A percentile compares a stretch with the other conserved stretches of the same genome.
phyloP scores from a whole-genome alignment of 441 rosid genomes.

The Pelargonium fulgidum region DNA sequence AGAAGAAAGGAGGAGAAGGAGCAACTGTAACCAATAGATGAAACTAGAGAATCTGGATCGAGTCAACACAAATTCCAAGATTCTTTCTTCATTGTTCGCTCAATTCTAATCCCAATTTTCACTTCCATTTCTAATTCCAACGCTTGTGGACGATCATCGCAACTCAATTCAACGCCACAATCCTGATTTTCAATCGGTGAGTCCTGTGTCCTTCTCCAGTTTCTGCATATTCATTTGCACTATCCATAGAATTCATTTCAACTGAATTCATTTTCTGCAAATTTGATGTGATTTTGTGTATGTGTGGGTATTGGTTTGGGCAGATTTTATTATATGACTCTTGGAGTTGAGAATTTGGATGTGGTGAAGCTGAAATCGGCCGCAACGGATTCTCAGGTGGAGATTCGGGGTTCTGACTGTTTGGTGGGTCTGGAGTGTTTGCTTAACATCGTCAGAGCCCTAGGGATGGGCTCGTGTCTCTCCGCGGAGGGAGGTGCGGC shows the following conservation, averaged over 20 bases:
- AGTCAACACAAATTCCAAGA: neutral
- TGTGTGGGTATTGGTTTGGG: neutral
- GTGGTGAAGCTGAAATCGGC: slow-evolving; percentile 3
- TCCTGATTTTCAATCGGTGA: neutral
- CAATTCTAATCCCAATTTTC: too few species aligned
- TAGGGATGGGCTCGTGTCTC: slow-evolving; percentile 1
- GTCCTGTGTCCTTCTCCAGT: neutral
- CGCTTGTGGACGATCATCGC: neutral
- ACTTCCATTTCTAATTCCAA: neutral
- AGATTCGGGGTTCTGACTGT: neutral
- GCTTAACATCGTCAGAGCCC: slow-evolving; percentile 4
- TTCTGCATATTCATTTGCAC: neutral
- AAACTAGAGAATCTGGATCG: neutral
- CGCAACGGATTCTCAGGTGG: slow-evolving; percentile 5
- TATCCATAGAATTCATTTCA: too few species aligned
- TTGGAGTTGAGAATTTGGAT: neutral
- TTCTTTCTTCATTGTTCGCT: too few species aligned
- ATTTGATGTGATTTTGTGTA: neutral
- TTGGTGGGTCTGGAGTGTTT: slow-evolving; percentile 10
- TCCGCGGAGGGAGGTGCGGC: neutral
- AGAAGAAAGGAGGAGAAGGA: neutral
- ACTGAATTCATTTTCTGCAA: too few species aligned
- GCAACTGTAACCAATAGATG: neutral
- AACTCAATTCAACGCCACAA: neutral
- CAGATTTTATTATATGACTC: slow-evolving; percentile 1